Base-by-base conservation (phyloP, 2,329 filamentous ascomycete genomes). In the Sclerotiophoma versabilis region DNA sequence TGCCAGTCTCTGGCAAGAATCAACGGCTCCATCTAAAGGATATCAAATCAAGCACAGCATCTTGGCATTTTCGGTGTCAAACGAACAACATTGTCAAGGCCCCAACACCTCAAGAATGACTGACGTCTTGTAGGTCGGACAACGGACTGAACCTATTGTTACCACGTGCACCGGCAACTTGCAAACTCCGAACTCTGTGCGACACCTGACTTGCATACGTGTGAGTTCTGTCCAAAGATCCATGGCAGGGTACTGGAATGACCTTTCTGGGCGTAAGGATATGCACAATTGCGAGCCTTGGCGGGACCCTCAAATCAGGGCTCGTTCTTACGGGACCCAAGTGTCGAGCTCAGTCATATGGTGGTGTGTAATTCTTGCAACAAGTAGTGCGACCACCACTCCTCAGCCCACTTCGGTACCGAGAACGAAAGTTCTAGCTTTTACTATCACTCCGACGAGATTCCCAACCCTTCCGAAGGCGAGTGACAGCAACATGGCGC, bases 11-110 rank as follows among this genome's bases (percentile, higher is more conserved):
- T 12, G 15, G 26, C 38, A 26, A 26, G 30, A 38, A 32, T 25
- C 20, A 25, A 53, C 25, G 37, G 25, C 37, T 36, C 23, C 49
- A 47, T 26, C 3, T 22, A 42, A 53, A 34, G 33, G 30, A 48
- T 29, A 54, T 19, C 37, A 33, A 48, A 36, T 48, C 32, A 41
- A 48, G 50, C 38, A 32, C 37, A 43, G 39, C 37, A 32, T 48
- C 23, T 27, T 43, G 43, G 20, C 37, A 48, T 19, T 14, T 14
- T 19, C n/a, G 15, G n/a, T 43, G 43, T 26, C 32, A 11, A 47
- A n/a, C 29, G 22, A 47, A 25, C 33, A 20, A 29, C 5, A 33
- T 14, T 14, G n/a, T 10, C 3, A 22, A 33, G 5, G 11, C 20
- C 7, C 15, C 11, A 20, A 17, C 9, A 3, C 26, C 15, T 17